These are phyloP conservation scores for Trichoderma harzianum DNA, from an alignment of 2,329 filamentous ascomycete species.

Conservation along the genomic window DNA sequence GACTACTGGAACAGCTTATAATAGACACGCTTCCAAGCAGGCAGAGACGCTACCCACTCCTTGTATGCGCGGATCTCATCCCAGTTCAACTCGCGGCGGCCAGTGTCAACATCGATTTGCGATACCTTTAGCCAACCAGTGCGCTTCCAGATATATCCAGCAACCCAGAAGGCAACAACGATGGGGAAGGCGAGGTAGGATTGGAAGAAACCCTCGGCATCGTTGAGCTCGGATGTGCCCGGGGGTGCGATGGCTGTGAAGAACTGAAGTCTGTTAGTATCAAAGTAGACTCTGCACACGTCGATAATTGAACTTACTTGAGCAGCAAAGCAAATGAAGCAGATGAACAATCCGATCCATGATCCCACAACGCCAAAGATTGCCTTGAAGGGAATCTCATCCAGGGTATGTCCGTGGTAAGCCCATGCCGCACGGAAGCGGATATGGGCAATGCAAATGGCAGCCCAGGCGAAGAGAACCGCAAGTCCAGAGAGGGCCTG, in stretches of 20 bases:
- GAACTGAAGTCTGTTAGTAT: conserved; percentile 32
- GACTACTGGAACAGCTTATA: conserved; percentile 31
- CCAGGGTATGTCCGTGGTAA: conserved; percentile 53
- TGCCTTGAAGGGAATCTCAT: conserved; percentile 64
- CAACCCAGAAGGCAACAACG: conserved; percentile 51
- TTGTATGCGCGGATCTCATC: conserved; percentile 55
- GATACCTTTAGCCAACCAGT: conserved; percentile 54
- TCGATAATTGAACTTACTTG: conserved; percentile 34
- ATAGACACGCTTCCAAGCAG: conserved; percentile 42
- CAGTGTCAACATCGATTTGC: conserved; percentile 65
- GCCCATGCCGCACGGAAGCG: conserved; percentile 64
- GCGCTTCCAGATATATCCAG: conserved; percentile 63
- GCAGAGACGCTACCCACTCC: conserved; percentile 45
- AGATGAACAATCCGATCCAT: conserved; percentile 57
- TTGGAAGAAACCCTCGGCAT: conserved; percentile 52
- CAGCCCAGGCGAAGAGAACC: conserved; percentile 63
- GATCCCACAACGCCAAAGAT: conserved; percentile 60
- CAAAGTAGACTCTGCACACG: conserved; percentile 8
- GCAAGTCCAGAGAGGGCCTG: conserved; percentile 61
- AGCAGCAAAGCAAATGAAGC: conserved; percentile 50
- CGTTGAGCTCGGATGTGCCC: conserved; percentile 28
- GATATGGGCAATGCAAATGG: conserved; percentile 63
- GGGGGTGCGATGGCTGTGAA: conserved; percentile 46
- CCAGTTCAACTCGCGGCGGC: conserved; percentile 62
- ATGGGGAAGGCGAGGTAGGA: conserved; percentile 52